A percentile compares a stretch with the other conserved stretches of the same genome.
These are phyloP conservation scores for Pichia sporocuriosa DNA, from an alignment of 805 yeast genomes.

Conservation along the genomic window DNA sequence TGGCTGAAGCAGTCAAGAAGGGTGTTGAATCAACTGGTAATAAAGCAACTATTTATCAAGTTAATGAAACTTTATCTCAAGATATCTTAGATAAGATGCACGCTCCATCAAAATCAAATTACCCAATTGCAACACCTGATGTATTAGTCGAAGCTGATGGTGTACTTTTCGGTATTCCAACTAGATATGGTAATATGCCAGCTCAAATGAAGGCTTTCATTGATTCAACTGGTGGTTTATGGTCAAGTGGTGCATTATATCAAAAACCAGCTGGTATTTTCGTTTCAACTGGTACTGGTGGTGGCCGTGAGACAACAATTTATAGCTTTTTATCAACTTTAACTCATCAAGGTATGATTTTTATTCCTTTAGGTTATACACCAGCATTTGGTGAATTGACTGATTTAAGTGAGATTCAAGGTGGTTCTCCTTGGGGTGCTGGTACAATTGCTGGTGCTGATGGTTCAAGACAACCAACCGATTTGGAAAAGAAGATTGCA, in stretches of 20 bases:
- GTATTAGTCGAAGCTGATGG: slow-evolving; percentile 69
- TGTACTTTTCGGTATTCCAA: slow-evolving; percentile 77
- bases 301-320: slow-evolving; percentile 74
- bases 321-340: slow-evolving; percentile 55
- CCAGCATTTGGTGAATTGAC: slow-evolving; percentile 46
- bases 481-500: slow-evolving; percentile 57
- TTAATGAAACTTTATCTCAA: slow-evolving; percentile 65
- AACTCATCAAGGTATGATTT: slow-evolving; percentile 77
- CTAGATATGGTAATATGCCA: slow-evolving; percentile 77
- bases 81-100: slow-evolving; percentile 50
- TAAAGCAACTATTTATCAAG: slow-evolving; percentile 61
- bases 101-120: slow-evolving; percentile 58
- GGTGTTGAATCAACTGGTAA: slow-evolving; percentile 71
- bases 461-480: slow-evolving; percentile 65
- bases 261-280: slow-evolving; percentile 75
- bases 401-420: slow-evolving; percentile 60
- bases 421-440: slow-evolving; percentile 85
- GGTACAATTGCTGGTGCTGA: slow-evolving; percentile 72
- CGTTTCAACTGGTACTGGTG: slow-evolving; percentile 72
- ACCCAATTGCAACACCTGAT: slow-evolving; percentile 59
- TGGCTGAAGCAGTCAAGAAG: slow-evolving; percentile 61
- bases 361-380: slow-evolving; percentile 71
- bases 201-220: slow-evolving; percentile 72
- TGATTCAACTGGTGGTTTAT: slow-evolving; percentile 72
- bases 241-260: slow-evolving; percentile 66